Evolutionary conservation across 2,329 filamentous ascomycete species (phyloP).

Genomic region (Aspergillus sp.): DNA sequence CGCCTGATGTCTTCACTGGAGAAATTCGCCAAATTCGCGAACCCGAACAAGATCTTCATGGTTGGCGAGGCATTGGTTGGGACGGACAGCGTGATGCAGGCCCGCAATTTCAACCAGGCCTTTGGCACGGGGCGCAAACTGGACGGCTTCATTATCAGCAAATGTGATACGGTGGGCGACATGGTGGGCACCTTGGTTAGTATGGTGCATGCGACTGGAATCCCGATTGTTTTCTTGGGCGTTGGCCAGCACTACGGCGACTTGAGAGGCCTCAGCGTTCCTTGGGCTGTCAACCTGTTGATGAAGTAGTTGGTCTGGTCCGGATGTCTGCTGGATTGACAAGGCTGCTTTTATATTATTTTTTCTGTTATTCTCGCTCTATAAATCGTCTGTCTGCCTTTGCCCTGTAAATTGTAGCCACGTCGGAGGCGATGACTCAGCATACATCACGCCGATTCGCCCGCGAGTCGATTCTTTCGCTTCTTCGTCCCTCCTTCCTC

Average conservation of each 20-base stretch:
- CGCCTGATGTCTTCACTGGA: conserved; percentile 93
- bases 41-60: conserved; percentile 98
- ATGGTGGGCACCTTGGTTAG: conserved; percentile 95
- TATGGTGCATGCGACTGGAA: conserved; percentile 93
- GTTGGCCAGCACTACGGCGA: conserved; percentile 60
- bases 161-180: conserved; percentile 98
- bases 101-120: conserved; percentile 87
- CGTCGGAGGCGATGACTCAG: too few relatives aligned
- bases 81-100: conserved; percentile 90
- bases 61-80: conserved; percentile 88
- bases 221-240: conserved; percentile 88
- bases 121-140: conserved; percentile 73
- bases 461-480: too few relatives aligned
- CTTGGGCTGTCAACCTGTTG: conserved; percentile 52
- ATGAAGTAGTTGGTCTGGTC: conserved; percentile 36
- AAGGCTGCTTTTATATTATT: neutral
- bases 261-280: conserved; percentile 54
- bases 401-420: too few relatives aligned
- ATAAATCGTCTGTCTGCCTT: too few relatives aligned
- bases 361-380: neutral
- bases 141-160: conserved; percentile 96
- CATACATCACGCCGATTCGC: too few relatives aligned
- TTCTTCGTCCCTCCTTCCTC: too few relatives aligned
- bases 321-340: too few relatives aligned
- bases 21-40: conserved; percentile 92